phyloP scores from a whole-genome alignment of 768 basidiomycete species.

The Suillus clintonianus region DNA sequence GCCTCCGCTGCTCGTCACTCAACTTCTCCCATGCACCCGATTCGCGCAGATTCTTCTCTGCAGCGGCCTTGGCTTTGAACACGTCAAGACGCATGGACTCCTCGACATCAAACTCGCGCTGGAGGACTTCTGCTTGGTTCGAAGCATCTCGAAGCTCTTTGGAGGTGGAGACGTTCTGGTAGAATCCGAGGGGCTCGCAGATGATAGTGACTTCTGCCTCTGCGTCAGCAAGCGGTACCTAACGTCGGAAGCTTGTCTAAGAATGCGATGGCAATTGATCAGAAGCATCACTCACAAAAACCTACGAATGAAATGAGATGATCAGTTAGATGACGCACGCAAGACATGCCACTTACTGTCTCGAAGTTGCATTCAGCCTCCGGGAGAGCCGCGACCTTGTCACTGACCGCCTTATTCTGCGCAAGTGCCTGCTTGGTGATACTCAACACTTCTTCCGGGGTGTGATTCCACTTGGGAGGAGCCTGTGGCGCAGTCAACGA shows the following conservation, averaged over 20 bases:
- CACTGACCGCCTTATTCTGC: conserved; percentile 52
- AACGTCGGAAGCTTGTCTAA: conserved; percentile 17
- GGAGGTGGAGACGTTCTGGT: conserved; percentile 77
- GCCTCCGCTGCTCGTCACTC: conserved; percentile 64
- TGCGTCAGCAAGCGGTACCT: conserved; percentile 62
- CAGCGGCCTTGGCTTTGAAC: conserved; percentile 69
- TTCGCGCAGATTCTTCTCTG: conserved; percentile 66
- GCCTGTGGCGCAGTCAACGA: conserved; percentile 63
- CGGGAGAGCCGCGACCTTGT: conserved; percentile 60
- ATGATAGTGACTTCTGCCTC: conserved; percentile 55
- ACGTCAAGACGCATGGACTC: conserved; percentile 81
- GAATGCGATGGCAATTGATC: conserved; percentile 13
- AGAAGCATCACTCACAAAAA: conserved; percentile 60
- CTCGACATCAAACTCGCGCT: conserved; percentile 75
- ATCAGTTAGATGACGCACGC: background rate
- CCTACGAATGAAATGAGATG: conserved; percentile 40
- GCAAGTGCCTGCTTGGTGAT: conserved; percentile 63
- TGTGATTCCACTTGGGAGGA: conserved; percentile 67
- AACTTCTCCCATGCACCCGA: conserved; percentile 65
- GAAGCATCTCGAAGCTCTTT: conserved; percentile 83
- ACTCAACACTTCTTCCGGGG: conserved; percentile 56
- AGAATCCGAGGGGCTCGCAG: conserved; percentile 69
- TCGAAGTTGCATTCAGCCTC: conserved; percentile 62
- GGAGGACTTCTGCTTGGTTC: conserved; percentile 67
- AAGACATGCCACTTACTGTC: conserved; percentile 48